Percentiles rank a stretch among this genome's conserved stretches.
These are phyloP conservation scores for Hypomyces rosellus DNA, from an alignment of 2,329 filamentous ascomycete species.

Conservation along the genomic window DNA sequence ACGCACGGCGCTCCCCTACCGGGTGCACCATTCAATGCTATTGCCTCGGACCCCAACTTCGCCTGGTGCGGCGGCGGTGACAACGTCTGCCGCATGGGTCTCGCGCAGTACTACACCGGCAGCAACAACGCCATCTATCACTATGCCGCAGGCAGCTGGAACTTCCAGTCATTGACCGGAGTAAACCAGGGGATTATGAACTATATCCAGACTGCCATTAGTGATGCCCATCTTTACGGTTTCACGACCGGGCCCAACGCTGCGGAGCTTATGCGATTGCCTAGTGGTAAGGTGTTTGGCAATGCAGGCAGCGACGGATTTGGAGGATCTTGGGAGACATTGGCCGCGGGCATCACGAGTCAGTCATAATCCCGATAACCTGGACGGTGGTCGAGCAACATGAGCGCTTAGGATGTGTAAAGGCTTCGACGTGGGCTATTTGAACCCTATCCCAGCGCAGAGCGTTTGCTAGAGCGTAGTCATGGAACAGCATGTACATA, in stretches of 20 bases:
- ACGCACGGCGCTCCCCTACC: conserved; percentile 4
- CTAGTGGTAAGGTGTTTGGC: conserved; percentile 12
- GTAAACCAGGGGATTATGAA: conserved; percentile 16
- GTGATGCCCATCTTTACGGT: conserved; percentile 11
- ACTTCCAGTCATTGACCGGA: conserved; percentile 10
- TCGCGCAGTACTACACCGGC: conserved; percentile 10
- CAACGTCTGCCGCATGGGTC: conserved; percentile 9
- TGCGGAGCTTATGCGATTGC: conserved; percentile 11
- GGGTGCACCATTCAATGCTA: conserved; percentile 6
- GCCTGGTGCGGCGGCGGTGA: conserved; percentile 7
- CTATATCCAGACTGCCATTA: conserved; percentile 12
- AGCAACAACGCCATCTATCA: conserved; percentile 12
- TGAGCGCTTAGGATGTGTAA: too few species aligned
- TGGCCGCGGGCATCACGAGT: conserved; percentile 14
- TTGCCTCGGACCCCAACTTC: conserved; percentile 8
- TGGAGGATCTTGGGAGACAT: conserved; percentile 14
- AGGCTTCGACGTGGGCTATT: too few species aligned
- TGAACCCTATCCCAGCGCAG: too few species aligned
- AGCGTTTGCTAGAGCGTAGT: too few species aligned
- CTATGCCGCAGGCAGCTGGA: conserved; percentile 14
- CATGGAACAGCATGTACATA: too few species aligned
- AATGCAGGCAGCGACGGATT: conserved; percentile 13
- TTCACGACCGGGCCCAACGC: conserved; percentile 14
- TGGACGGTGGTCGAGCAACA: too few species aligned
- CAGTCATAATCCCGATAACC: conserved; percentile 7